Percentiles rank a stretch among this genome's conserved stretches.
Conservation (phyloP, 441 rosid species). For the Pelargonium fulgidum region DNA sequence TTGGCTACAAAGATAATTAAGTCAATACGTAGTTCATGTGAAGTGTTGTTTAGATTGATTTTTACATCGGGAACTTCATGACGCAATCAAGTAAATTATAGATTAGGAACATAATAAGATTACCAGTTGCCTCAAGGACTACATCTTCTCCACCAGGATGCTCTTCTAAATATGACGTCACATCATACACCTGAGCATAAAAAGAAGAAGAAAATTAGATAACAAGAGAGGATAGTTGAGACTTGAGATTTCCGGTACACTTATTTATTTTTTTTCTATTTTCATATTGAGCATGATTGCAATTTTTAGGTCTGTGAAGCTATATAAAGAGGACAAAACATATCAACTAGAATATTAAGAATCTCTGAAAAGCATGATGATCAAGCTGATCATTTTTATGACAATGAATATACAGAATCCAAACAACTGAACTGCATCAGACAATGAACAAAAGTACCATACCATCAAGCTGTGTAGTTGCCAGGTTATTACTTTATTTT, state of each 20-base stretch:
- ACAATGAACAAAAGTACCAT: too few relatives aligned
- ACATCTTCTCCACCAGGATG: constrained; percentile 98
- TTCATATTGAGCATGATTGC: too few relatives aligned
- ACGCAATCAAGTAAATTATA: neutral
- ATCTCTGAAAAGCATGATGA: too few relatives aligned
- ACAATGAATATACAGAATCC: too few relatives aligned
- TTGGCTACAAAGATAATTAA: constrained; percentile 35
- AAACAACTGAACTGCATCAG: too few relatives aligned
- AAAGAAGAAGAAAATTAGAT: neutral
- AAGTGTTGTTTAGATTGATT: neutral
- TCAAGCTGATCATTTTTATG: too few relatives aligned
- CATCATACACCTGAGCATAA: constrained; percentile 60
- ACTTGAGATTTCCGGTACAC: neutral
- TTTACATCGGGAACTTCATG: neutral
- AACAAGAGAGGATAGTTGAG: neutral
- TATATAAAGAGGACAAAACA: too few relatives aligned
- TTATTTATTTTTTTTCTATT: too few relatives aligned
- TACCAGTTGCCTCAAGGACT: constrained; percentile 63
- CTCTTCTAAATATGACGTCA: constrained; percentile 70
- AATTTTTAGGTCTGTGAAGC: too few relatives aligned
- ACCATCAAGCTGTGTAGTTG: too few relatives aligned
- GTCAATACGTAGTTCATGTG: neutral
- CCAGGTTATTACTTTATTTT: too few relatives aligned
- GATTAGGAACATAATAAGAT: constrained; percentile 8
- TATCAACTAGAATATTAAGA: too few relatives aligned